Evolutionary conservation across 495 filamentous ascomycete genomes (phyloP).

Genomic region (Trypethelium eluteriae): DNA sequence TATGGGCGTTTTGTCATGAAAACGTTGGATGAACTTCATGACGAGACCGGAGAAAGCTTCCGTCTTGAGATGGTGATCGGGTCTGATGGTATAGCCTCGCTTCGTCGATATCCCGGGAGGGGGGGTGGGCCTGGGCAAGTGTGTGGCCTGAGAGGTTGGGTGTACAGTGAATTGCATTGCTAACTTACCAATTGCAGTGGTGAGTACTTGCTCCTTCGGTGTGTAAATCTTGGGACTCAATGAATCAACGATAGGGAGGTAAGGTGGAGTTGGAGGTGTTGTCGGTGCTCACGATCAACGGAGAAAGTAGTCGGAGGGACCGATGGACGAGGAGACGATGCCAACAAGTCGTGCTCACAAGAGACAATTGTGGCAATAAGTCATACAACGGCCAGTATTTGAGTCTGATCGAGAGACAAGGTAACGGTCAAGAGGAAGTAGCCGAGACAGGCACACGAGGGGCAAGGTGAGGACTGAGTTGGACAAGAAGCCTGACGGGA

Average conservation of each 20-base stretch:
- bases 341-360: neutral
- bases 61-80: neutral
- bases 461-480: neutral
- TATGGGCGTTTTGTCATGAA: too few species aligned
- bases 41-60: too few species aligned
- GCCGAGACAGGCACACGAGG: constrained; percentile 6
- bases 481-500: neutral
- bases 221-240: neutral
- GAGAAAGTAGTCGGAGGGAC: neutral
- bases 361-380: neutral
- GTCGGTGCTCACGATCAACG: constrained; percentile 11
- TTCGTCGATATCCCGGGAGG: too few species aligned
- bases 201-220: too few species aligned
- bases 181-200: constrained; percentile 1
- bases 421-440: neutral
- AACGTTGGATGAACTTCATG: too few species aligned
- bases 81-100: neutral
- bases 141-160: neutral
- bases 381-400: neutral
- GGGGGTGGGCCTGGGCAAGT: neutral
- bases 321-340: neutral
- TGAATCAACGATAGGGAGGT: neutral
- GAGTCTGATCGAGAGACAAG: neutral
- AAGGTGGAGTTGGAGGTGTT: neutral
- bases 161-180: neutral